These are phyloP conservation scores for Grigorovia humatica DNA, from an alignment of 805 yeast genomes.

Conservation along the genomic window DNA sequence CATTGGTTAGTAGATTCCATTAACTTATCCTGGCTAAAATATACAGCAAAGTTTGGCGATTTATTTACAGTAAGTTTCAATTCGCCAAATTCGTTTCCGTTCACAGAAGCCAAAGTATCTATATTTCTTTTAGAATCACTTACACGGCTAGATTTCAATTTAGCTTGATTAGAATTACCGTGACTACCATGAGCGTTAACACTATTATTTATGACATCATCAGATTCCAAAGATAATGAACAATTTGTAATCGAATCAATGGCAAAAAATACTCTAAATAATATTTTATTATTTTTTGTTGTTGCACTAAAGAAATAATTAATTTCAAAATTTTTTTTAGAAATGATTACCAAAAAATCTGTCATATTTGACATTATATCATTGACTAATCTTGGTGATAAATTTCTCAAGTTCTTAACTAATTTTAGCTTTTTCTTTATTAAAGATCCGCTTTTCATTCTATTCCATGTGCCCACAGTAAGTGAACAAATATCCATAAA, in stretches of 20 bases:
- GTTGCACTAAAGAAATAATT: constrained; percentile 72
- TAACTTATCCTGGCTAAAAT: constrained; percentile 43
- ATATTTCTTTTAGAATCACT: too few species aligned
- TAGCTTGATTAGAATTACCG: too few species aligned
- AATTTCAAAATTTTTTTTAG: constrained; percentile 60
- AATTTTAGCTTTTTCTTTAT: constrained; percentile 27
- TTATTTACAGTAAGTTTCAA: constrained; percentile 41
- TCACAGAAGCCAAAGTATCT: not conserved
- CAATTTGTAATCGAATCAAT: constrained; percentile 49
- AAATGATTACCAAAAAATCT: constrained; percentile 59
- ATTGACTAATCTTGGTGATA: constrained; percentile 58
- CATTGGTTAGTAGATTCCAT: constrained; percentile 32
- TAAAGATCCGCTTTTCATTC: constrained; percentile 55
- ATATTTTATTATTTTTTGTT: constrained; percentile 53
- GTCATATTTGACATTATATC: constrained; percentile 53
- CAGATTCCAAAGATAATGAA: constrained; percentile 41
- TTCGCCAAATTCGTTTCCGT: constrained; percentile 32
- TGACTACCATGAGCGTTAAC: constrained; percentile 9
- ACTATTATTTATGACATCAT: constrained; percentile 11
- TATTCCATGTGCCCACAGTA: constrained; percentile 73
- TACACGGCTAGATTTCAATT: too few species aligned
- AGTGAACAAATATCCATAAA: constrained; percentile 59
- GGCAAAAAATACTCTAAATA: constrained; percentile 67
- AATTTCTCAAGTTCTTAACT: constrained; percentile 42
- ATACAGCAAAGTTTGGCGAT: constrained; percentile 72